Evolutionary conservation across 768 basidiomycete genomes (phyloP), one percentile per base, ranked within the genome.

Genomic region (Ephemerocybe angulata): DNA sequence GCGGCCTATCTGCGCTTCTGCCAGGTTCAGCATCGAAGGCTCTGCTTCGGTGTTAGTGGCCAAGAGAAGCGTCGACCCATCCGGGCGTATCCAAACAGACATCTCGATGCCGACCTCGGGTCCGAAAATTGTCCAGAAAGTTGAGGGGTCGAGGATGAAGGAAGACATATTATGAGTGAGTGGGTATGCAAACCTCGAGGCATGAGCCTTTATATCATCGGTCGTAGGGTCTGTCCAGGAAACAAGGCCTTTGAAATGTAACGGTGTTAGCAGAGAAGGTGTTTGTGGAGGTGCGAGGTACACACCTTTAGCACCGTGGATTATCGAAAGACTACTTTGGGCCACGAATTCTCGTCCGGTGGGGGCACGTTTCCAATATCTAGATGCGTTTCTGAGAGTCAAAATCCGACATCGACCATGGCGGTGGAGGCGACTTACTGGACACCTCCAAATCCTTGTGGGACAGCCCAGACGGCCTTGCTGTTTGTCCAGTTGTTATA

Each of bases 401-500:
- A 35, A 33, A 28, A 3, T 29, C 19, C 10, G 10, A 25, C 33
- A 69, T 73, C 58, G 70, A 88, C 69, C 80, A 80, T 35, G 70
- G 69, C n/a, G n/a, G n/a, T n/a, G n/a, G n/a, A n/a, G n/a, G n/a
- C n/a, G n/a, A n/a, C n/a, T n/a, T n/a, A n/a, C n/a, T n/a, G n/a
- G n/a, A n/a, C n/a, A 53, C 77, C 78, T 25, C 87, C 87, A 63
- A 92, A 92, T 0, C 79, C 88, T 67, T 92, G 90, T 0, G 88
- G 87, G 1, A 91, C 89, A 1, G 84, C 83, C 90, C 89, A 91
- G 0, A 90, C 76, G 1, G 85, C 79, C 64, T 87, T 85, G 4
- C 77, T 81, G 11, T 81, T 72, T 58, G 85, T 83, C 83, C 87
- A 87, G 1, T 86, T 87, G 58, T 85, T 79, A 46, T 80, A 73